These are phyloP conservation scores for Paratinospora sagittata DNA, from an alignment of 164 flowering plant genomes.

Conservation along the genomic window DNA sequence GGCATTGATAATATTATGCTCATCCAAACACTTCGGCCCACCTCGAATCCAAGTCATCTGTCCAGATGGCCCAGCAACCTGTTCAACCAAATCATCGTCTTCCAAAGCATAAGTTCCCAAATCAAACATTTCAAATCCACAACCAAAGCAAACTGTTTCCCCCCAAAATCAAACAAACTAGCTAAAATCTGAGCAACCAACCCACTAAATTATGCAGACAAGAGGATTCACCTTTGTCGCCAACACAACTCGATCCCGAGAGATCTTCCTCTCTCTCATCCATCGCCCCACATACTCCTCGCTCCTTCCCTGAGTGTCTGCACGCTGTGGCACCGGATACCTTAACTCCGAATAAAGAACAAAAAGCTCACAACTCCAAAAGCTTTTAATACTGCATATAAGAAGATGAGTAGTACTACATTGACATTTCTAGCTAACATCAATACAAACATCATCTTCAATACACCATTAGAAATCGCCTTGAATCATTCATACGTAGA, in stretches of 20 bases:
- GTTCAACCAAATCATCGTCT: conserved; percentile 12
- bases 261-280: conserved; percentile 47
- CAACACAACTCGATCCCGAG: conserved; percentile 55
- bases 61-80: conserved; percentile 90
- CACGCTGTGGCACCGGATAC: conserved; percentile 90
- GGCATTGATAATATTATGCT: conserved; percentile 56
- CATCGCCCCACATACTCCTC: conserved; percentile 79
- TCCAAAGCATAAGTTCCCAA: too few relatives aligned
- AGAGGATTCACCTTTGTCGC: conserved; percentile 63
- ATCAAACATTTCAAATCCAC: conserved; percentile 3
- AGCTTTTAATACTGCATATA: too few relatives aligned
- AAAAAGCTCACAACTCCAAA: background rate
- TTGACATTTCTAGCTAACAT: too few relatives aligned
- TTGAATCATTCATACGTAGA: too few relatives aligned
- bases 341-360: conserved; percentile 22
- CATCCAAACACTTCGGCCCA: conserved; percentile 70
- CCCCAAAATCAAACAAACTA: background rate
- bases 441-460: too few relatives aligned
- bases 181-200: background rate
- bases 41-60: conserved; percentile 89
- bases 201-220: background rate
- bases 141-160: background rate
- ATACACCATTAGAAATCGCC: too few relatives aligned
- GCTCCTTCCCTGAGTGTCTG: conserved; percentile 77
- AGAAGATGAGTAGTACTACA: too few relatives aligned